These are phyloP conservation scores for Dissoconium aciculare DNA, from an alignment of 2,329 filamentous ascomycete species.

Conservation along the genomic window DNA sequence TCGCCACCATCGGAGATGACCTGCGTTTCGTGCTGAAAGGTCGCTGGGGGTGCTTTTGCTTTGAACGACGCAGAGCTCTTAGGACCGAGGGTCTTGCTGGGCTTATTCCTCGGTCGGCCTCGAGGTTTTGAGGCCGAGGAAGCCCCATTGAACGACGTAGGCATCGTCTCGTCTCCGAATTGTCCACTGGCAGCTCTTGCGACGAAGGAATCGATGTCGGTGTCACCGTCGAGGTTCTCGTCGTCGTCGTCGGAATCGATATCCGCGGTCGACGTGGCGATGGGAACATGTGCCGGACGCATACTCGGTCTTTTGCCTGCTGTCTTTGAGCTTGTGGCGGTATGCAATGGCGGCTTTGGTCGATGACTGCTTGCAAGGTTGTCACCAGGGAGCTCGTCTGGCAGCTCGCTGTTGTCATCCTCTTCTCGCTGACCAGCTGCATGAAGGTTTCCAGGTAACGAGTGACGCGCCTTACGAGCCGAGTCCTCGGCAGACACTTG, in stretches of 20 bases:
- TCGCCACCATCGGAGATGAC: not conserved
- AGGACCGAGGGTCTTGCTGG: not conserved
- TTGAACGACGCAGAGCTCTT: too few species aligned
- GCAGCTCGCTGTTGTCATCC: constrained; percentile 27
- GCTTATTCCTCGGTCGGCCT: constrained; percentile 6
- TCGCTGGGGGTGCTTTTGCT: constrained; percentile 2
- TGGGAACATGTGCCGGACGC: constrained; percentile 18
- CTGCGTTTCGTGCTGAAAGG: constrained; percentile 1
- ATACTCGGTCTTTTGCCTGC: constrained; percentile 21
- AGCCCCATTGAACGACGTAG: constrained; percentile 1
- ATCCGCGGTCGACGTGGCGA: too few species aligned
- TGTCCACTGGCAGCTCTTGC: constrained; percentile 33
- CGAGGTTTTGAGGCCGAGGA: constrained; percentile 5
- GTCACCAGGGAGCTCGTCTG: constrained; percentile 29
- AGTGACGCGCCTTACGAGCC: constrained; percentile 8
- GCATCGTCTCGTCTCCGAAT: constrained; percentile 3
- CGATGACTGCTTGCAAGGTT: too few species aligned
- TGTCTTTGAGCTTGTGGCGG: constrained; percentile 6
- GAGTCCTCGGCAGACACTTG: too few species aligned
- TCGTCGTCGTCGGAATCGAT: constrained; percentile 21
- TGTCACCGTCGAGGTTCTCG: constrained; percentile 8
- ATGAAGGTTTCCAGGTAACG: constrained; percentile 27
- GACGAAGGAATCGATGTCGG: constrained; percentile 42
- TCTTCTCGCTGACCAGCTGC: constrained; percentile 21
- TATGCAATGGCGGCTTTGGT: too few species aligned